Conservation (phyloP, 2,329 filamentous ascomycete species). For the Xenoacremonium recifei region DNA sequence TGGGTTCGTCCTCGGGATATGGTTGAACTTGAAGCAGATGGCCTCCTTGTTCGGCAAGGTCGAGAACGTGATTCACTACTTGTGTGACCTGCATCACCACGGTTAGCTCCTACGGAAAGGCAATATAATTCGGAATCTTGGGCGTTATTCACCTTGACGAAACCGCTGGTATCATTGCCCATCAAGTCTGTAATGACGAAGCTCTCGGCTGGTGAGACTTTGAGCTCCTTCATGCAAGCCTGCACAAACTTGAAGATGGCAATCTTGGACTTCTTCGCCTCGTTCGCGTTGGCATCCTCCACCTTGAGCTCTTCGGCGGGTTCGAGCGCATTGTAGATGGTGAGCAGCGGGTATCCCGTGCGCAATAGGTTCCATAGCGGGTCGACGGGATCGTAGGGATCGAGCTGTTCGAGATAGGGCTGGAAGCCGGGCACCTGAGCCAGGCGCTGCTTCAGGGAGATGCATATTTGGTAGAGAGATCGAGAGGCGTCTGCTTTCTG, state of each 20-base stretch:
- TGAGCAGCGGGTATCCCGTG: constrained; percentile 78
- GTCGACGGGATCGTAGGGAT: constrained; percentile 75
- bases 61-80: constrained; percentile 89
- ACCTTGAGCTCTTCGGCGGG: constrained; percentile 68
- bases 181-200: constrained; percentile 92
- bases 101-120: too few species aligned
- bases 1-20: constrained; percentile 53
- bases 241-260: constrained; percentile 92
- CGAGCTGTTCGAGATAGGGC: constrained; percentile 68
- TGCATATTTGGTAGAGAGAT: constrained; percentile 93
- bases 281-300: constrained; percentile 58
- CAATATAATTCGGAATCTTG: too few species aligned
- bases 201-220: constrained; percentile 76
- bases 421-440: constrained; percentile 83
- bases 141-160: constrained; percentile 75
- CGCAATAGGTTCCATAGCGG: constrained; percentile 87
- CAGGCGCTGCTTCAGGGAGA: constrained; percentile 78
- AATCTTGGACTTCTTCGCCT: constrained; percentile 78
- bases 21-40: constrained; percentile 64
- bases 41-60: constrained; percentile 77
- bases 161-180: constrained; percentile 92
- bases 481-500: constrained; percentile 87
- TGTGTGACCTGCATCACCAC: constrained; percentile 62
- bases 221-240: constrained; percentile 79
- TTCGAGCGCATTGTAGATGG: constrained; percentile 83